These are phyloP conservation scores for Pseudonitzschia pungens DNA, from an alignment of 108 stramenopile genomes.

Conservation along the genomic window DNA sequence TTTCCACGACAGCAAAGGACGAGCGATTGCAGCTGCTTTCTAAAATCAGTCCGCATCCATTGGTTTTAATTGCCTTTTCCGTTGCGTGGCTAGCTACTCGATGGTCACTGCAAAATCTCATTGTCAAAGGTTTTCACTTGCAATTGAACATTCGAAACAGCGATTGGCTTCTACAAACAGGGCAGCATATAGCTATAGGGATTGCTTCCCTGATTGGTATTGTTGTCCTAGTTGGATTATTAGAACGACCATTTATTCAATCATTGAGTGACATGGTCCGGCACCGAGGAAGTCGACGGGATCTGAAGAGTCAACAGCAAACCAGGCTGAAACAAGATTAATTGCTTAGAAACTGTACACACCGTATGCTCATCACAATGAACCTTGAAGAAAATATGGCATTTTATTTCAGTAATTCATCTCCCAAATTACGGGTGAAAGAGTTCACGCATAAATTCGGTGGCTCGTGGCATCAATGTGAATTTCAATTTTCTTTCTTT, in stretches of 20 bases:
- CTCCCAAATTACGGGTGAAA: no score
- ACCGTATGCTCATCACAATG: background rate
- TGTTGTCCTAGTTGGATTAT: slow-evolving; percentile 19
- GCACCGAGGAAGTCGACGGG: background rate
- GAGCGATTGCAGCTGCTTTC: slow-evolving; percentile 20
- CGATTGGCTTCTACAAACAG: slow-evolving; percentile 58
- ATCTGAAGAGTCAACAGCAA: background rate
- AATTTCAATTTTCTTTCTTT: background rate
- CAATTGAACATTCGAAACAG: slow-evolving; percentile 26
- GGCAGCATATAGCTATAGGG: slow-evolving; percentile 56
- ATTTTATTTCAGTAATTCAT: no score
- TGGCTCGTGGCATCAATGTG: background rate
- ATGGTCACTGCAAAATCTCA: slow-evolving; percentile 23
- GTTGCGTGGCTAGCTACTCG: slow-evolving; percentile 43
- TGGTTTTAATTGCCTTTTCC: slow-evolving; percentile 50
- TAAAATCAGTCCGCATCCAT: slow-evolving; percentile 53
- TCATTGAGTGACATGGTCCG: slow-evolving; percentile 37
- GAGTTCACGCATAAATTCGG: background rate
- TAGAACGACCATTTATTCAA: slow-evolving; percentile 48
- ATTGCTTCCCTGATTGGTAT: slow-evolving; percentile 41
- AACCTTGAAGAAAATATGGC: no score
- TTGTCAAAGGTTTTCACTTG: slow-evolving; percentile 30
- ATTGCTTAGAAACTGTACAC: background rate
- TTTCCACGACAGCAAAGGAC: slow-evolving; percentile 28
- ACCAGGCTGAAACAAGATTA: slow-evolving; percentile 8